Base-by-base conservation (phyloP, 768 basidiomycete species). In the Psilocybe tampanensis region DNA sequence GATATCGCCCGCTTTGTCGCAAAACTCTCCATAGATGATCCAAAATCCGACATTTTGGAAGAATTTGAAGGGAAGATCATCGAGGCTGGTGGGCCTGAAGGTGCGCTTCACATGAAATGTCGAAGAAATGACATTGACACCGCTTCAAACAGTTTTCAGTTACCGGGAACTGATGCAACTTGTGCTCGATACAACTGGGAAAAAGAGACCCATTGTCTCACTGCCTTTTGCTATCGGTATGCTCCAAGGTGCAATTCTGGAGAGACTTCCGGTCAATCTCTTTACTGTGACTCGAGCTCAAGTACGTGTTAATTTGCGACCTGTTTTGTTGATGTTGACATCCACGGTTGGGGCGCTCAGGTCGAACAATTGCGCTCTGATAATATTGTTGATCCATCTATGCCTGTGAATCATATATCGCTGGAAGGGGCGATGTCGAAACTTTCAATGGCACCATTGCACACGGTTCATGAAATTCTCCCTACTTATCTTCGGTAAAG, bases 221-320 rank as follows among this genome's bases (percentile, higher is more conserved):
- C 57, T 91, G 5, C 90, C 90, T 0, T 89, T 81, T 67, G 69
- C 73, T 34, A 54, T 89, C 23, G 89, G 90, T 3, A 77, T 73
- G 61, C 55, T 88, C n/a, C 88, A 91, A 72, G 90, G 82, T 3
- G 74, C 76, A 21, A 64, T 92, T 34, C 65, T 90, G 49, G 88
- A 91, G 70, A 76, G 70, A 54, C 71, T 91, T 11, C 90, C 89
- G 0, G 66, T 73, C 17, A 88, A 82, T 56, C 60, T 89, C 18
- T 86, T 91, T 59, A 90, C 90, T 0, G 63, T 92, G 17, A 90
- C 90, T 13, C 77, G 82, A 32, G 81, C 82, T 58, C 89, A 92
- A 77, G 90, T 89, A 60, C n/a, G 66, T 52, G n/a, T 7, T 23
- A 39, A 7, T 9, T 8, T 17, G 7, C 11, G 3, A 17, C 23